phyloP scores from a whole-genome alignment of 208 protist genomes.

The Crithidia mellificae region DNA sequence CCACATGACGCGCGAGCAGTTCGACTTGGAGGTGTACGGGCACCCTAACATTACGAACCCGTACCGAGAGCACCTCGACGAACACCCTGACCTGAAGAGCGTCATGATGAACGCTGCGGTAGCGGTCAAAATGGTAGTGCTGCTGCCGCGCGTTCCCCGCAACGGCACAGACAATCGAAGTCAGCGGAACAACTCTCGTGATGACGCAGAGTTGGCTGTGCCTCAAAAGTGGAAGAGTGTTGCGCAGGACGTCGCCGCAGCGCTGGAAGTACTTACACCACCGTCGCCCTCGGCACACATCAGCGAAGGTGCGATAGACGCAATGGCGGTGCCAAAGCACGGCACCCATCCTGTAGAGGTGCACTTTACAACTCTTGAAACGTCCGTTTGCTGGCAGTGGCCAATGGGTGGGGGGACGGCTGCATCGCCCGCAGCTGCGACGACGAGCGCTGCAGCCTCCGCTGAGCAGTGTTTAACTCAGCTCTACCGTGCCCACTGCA shows the following conservation, averaged over 20 bases:
- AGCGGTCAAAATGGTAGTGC: constrained; percentile 56
- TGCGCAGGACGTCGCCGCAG: constrained; percentile 16
- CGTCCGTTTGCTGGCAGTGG: constrained; percentile 33
- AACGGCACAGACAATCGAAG: neutral
- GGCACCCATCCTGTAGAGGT: no score
- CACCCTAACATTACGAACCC: constrained; percentile 92
- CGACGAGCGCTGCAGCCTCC: neutral
- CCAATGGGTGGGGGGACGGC: neutral
- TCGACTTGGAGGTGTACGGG: constrained; percentile 75
- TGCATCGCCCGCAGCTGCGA: neutral
- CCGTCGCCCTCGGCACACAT: no score
- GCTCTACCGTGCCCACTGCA: constrained; percentile 29
- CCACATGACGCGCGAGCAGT: constrained; percentile 67
- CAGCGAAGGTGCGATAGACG: no score
- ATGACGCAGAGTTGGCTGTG: neutral
- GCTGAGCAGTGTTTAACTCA: constrained; percentile 3
- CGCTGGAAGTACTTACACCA: constrained; percentile 5
- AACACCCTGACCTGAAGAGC: constrained; percentile 69
- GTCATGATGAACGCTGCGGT: constrained; percentile 78
- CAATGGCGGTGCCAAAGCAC: no score
- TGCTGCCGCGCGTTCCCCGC: constrained; percentile 72
- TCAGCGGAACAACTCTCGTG: neutral
- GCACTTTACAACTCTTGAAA: constrained; percentile 48
- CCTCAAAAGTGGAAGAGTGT: constrained; percentile 19
- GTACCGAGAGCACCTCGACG: constrained; percentile 68